These are phyloP conservation scores for Zygosaccharomyces pseudobailii DNA, from an alignment of 1,139 yeast species.

Conservation along the genomic window DNA sequence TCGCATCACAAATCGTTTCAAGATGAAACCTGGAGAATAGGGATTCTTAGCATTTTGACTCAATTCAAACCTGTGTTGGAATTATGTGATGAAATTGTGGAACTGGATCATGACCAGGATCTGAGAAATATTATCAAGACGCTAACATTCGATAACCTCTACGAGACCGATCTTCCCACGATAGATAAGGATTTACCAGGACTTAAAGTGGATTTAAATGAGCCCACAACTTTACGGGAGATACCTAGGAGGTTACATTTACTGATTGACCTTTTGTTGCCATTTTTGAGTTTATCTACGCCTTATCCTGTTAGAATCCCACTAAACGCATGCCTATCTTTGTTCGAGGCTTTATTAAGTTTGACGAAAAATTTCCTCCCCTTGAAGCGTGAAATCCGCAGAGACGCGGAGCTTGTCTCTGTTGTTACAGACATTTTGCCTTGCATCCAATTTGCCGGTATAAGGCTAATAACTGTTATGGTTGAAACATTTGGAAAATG, in stretches of 20 bases:
- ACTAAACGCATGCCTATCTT: constrained; percentile 46
- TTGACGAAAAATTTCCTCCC: constrained; percentile 51
- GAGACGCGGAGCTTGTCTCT: constrained; percentile 42
- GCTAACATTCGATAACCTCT: constrained; percentile 31
- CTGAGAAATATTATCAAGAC: constrained; percentile 36
- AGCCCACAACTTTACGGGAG: constrained; percentile 46
- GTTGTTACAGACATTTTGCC: constrained; percentile 42
- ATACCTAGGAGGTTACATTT: constrained; percentile 48
- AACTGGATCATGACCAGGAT: constrained; percentile 51
- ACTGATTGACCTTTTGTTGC: constrained; percentile 43
- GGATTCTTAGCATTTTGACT: constrained; percentile 37
- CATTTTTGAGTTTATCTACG: constrained; percentile 45
- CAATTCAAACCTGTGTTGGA: constrained; percentile 51
- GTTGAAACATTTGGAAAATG: constrained; percentile 42
- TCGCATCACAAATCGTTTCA: constrained; percentile 33
- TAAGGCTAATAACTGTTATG: constrained; percentile 40
- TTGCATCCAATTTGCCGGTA: constrained; percentile 43
- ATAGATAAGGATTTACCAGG: constrained; percentile 40
- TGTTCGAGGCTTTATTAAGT: constrained; percentile 49
- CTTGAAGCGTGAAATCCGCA: constrained; percentile 54
- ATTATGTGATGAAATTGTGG: constrained; percentile 55
- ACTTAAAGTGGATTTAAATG: constrained; percentile 54
- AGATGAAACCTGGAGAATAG: constrained; percentile 46
- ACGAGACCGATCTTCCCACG: constrained; percentile 15
- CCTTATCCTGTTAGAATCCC: constrained; percentile 49